Base-by-base conservation (phyloP, 805 yeast species). In the Ogataea saltuana region DNA sequence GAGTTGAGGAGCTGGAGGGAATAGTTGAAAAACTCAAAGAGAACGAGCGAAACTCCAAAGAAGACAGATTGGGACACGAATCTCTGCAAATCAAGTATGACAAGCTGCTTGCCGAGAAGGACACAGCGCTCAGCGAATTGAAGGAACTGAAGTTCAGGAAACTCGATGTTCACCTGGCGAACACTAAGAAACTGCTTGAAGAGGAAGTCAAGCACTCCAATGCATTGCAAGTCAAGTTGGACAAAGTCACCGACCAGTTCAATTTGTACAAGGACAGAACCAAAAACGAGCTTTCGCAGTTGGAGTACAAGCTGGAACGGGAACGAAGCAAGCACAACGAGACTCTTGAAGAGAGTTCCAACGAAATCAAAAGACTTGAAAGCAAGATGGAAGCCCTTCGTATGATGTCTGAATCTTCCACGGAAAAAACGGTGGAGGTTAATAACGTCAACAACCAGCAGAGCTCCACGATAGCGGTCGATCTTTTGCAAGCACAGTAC, bases 311-410 rank as follows among this genome's bases (percentile, higher is more conserved):
- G 20, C 42, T 64, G 13, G 63, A 61, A 17, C 50, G 54, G 16
- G 65, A 63, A 22, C 55, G 58, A 40, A 44, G 46, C 18, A 55
- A 51, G 43, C 55, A 50, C 23, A 47, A 57, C 9, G 50, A 61
- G 2, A 19, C 63, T 4, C 55, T 57, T 27, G 61, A 62, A 28
- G 68, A 69, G 6, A 64, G 58, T 42, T 42, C 64, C 32, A 50
- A 53, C 23, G 88, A 83, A 54, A 71, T 80, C 13, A 63, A 74
- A 25, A 64, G 82, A 38, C 65, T 88, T 23, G 96, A 88, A 58
- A 74, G 74, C 15, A 80, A 81, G 46, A 71, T 87, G 40, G 97
- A 91, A 64, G 68, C 71, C 22, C 65, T 84, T 41, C 70, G 96
- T 33, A 69, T 79, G 22, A 77, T 78, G 51, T 67, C 77, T 20